Evolutionary conservation across 2,329 filamentous ascomycete genomes (phyloP), one percentile per base, ranked within the genome.

Genomic region (Juglanconis juglandina): DNA sequence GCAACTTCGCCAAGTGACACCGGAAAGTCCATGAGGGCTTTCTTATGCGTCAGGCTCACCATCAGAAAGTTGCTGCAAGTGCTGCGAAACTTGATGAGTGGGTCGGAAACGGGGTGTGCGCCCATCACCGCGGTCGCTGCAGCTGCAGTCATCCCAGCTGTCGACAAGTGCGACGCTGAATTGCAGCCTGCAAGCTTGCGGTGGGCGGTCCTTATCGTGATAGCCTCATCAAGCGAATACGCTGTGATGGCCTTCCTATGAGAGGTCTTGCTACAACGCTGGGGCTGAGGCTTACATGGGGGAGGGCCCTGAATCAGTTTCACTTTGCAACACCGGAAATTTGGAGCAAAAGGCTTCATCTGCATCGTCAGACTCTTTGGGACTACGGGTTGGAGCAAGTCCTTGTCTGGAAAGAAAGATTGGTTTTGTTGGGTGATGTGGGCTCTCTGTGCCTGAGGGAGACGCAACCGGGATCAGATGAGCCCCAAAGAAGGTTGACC

Each of bases 1-100:
- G 55, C 61, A 57, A 58, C 51, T 53, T 41, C 51, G 32, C 51
- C 58, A 63, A 53, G 53, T 48, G 48, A 44, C 39, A 11, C 17
- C 46, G n/a, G 54, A 61, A 50, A 52, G 10, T 32, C 24, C 37
- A 35, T 2, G n/a, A 17, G 17, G 54, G 17, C 33, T n/a, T 17
- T 33, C 10, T n/a, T 47, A 24, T 35, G 3, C 44, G 42, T 51
- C 47, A 9, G 37, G 7, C n/a, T 35, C 24, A n/a, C 34, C 32
- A 14, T 30, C 24, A 11, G n/a, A 14, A 46, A 9, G 46, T n/a
- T 53, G 44, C 42, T 56, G 50, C 61, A 58, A 63, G 55, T 51
- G 61, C 39, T 51, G 41, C 24, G 24, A 24, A 49, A 39, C 42
- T 50, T 17, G 11, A 30, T 32, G 30, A 3, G 46, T 33, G 11